Percentiles rank a stretch among this genome's conserved stretches.
phyloP scores from a whole-genome alignment of 148 eudicot species.

The Diospyros lotus region DNA sequence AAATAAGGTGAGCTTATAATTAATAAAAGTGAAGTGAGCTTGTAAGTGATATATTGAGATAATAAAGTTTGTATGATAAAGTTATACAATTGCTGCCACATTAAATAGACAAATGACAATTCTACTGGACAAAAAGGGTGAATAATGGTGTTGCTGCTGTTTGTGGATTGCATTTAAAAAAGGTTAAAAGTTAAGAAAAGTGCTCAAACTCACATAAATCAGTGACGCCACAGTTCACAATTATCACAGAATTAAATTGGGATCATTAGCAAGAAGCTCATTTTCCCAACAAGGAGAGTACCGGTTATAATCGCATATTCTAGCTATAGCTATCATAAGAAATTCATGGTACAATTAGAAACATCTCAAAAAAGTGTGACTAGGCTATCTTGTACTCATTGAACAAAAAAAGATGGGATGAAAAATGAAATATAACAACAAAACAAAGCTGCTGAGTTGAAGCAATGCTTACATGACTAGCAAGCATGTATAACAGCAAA shows the following conservation, averaged over 20 bases:
- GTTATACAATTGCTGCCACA: background rate
- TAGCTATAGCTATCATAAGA: background rate
- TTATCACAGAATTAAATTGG: background rate
- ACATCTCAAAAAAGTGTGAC: background rate
- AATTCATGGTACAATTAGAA: background rate
- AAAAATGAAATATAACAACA: background rate
- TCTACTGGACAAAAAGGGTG: no score
- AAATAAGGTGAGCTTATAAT: background rate
- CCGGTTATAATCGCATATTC: background rate
- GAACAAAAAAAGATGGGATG: background rate
- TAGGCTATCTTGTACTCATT: background rate
- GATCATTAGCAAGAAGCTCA: background rate
- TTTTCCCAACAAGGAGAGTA: background rate
- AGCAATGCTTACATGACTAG: conserved; percentile 80
- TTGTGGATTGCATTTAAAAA: no score
- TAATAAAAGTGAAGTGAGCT: background rate
- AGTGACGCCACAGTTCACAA: conserved; percentile 1
- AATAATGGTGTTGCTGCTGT: no score
- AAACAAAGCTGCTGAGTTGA: background rate
- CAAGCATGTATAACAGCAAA: conserved; percentile 88
- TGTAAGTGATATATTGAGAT: background rate
- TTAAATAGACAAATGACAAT: no score
- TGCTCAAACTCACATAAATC: no score
- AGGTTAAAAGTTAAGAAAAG: no score
- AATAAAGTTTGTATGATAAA: background rate